These are phyloP conservation scores for Hortaea werneckii DNA, from an alignment of 2,329 filamentous ascomycete species.

Conservation along the genomic window DNA sequence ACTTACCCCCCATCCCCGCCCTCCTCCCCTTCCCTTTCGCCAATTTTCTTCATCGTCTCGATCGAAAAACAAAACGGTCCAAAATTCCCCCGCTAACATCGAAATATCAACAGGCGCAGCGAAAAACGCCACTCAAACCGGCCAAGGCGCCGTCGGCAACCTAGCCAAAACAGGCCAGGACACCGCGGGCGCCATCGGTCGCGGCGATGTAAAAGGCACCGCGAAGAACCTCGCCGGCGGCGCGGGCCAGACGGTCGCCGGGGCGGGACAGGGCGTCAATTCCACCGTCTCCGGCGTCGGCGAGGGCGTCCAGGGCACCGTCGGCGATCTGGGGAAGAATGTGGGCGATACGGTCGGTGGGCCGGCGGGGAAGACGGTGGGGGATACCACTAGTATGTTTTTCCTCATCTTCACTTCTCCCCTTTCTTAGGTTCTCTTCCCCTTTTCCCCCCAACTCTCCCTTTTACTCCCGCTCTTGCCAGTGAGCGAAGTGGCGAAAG, in stretches of 20 bases:
- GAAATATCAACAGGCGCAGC: constrained; percentile 19
- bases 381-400: constrained; percentile 13
- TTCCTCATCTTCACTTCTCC: background rate
- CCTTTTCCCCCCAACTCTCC: background rate
- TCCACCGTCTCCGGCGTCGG: constrained; percentile 17
- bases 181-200: constrained; percentile 15
- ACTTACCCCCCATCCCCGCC: too few species aligned
- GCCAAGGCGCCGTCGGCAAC: constrained; percentile 18
- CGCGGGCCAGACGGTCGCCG: constrained; percentile 1
- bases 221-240: constrained; percentile 9
- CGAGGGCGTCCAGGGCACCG: constrained; percentile 12
- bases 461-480: too few species aligned
- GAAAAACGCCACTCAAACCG: constrained; percentile 29
- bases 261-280: constrained; percentile 11
- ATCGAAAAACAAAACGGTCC: too few species aligned
- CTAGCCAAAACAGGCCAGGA: constrained; percentile 19
- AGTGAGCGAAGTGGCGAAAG: too few species aligned
- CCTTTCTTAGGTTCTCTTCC: background rate
- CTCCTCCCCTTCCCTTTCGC: too few species aligned
- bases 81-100: too few species aligned
- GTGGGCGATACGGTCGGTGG: constrained; percentile 21
- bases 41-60: too few species aligned
- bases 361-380: constrained; percentile 23
- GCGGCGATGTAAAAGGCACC: constrained; percentile 22
- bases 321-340: constrained; percentile 14